Evolutionary conservation across 2,329 filamentous ascomycete genomes (phyloP), one percentile per base, ranked within the genome.

Genomic region (Sodiomyces alkalinus): DNA sequence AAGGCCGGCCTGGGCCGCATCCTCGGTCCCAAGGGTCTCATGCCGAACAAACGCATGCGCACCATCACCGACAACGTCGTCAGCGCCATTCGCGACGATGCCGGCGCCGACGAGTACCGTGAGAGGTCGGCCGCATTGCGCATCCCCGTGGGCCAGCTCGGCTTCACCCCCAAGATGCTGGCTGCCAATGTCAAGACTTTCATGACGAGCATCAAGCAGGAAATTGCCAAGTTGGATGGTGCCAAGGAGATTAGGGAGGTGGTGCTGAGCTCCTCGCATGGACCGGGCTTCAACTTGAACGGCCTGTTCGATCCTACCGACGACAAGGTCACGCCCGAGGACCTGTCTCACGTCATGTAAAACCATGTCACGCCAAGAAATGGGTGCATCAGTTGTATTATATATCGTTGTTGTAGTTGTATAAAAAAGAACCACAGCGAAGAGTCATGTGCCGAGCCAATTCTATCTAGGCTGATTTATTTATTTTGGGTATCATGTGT

Each of bases 121-220:
- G 90, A 98, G 60, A 68, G 78, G 40, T 55, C 75, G 39, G 90
- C 85, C 11, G 81, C 90, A 17, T 71, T 98, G 31, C 68, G 86
- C 34, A 70, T 96, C 64, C 77, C 85, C n/a, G 70, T 98, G 36
- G 90, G 87, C 5, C 85, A 94, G 56, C 55, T 98, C 47, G 79
- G 72, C 2, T 92, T 92, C 56, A 81, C 82, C 6, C 85, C 90
- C 3, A 75, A 90, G 43, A 74, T 90, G 65, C 56, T 98, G 56
- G 71, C 77, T 47, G 72, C 72, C 39, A 98, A 98, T 49, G 67
- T 98, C 50, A 79, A 76, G 55, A 61, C 72, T 15, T 72, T 93
- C 36, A 62, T 96, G 44, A 66, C 67, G 14, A 64, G 74, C 43
- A 49, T 96, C 41, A 92, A 82, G 69, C 59, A 62, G 11, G 61